Evolutionary conservation across 2,329 filamentous ascomycete genomes (phyloP).

Genomic region (Cladosporium oxysporum): DNA sequence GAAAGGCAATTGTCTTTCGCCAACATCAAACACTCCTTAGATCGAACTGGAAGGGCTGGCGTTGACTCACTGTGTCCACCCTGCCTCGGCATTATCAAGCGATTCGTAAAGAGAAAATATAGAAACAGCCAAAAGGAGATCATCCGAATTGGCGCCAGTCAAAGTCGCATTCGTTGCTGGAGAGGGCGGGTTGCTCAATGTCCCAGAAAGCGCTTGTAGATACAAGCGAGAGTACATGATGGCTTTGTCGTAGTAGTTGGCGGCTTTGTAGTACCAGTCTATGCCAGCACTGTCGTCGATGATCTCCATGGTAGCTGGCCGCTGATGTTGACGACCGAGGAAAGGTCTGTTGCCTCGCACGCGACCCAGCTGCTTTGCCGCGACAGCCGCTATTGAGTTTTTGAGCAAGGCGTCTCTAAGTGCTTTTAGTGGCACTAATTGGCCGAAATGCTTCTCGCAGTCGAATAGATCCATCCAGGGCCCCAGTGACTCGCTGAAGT

Average conservation of each 20-base stretch:
- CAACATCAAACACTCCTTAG: not conserved
- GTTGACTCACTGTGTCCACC: conserved; percentile 49
- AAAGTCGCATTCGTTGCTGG: conserved; percentile 29
- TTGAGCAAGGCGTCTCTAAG: conserved; percentile 51
- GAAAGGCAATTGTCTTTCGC: not conserved
- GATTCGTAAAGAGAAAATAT: conserved; percentile 69
- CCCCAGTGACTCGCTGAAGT: conserved; percentile 61
- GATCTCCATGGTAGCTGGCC: conserved; percentile 54
- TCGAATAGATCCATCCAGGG: conserved; percentile 61
- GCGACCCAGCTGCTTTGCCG: conserved; percentile 61
- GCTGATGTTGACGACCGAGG: conserved; percentile 49
- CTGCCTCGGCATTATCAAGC: conserved; percentile 61
- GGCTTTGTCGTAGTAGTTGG: conserved; percentile 59
- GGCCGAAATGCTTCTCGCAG: conserved; percentile 60
- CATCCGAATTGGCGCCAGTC: conserved; percentile 51
- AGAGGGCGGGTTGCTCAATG: conserved; percentile 28
- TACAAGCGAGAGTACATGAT: conserved; percentile 51
- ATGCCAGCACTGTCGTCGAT: conserved; percentile 48
- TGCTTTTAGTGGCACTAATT: conserved; percentile 60
- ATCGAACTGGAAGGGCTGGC: not conserved
- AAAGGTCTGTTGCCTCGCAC: conserved; percentile 55
- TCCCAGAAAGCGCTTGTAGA: conserved; percentile 40
- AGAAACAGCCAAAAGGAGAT: conserved; percentile 64
- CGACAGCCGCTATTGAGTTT: conserved; percentile 61
- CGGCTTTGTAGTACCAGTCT: conserved; percentile 62